Base-by-base conservation (phyloP, 192 early-diverging fungal genomes). In the Coemansia sp. region DNA sequence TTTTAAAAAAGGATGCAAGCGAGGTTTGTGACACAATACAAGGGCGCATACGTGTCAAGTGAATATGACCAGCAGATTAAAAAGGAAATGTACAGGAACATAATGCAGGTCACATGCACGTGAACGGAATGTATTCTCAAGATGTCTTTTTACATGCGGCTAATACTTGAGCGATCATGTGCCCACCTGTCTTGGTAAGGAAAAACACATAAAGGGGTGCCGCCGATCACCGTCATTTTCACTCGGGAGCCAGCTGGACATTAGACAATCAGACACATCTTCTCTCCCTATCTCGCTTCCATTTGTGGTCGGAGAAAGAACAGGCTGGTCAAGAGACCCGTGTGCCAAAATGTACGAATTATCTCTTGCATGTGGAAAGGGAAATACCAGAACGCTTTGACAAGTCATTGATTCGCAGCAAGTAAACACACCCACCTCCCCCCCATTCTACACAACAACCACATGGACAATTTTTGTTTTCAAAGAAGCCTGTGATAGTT, bases 291-390 rank as follows among this genome's bases (percentile, higher is more conserved):
- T 38, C 36, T 38, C n/a, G n/a, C n/a, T n/a, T n/a, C n/a, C n/a
- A n/a, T 38, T 9, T 15, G 54, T 14, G 34, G 54, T 10, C 10
- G 15, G 38, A 33, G 43, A 59, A 41, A 58, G 34, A n/a, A 36
- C 13, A 53, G 29, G 54, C 15, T 36, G 54, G 14, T 56, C 54
- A 56, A 56, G 54, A 56, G 54, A 56, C 33, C 54, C 29, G 8
- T 25, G 19, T n/a, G 57, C 34, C 45, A n/a, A 36, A 35, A 45
- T 52, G 48, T 41, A 50, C 59, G 49, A 67, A 61, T 57, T 67
- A 67, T 57, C 46, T 49, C 36, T 33, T 67, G 66, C 66, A 67
- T 67, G 35, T 38, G 38, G n/a, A 36, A 14, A 32, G 52, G 14
- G n/a, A n/a, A 61, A 15, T 36, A 36, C 19, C 33, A 56, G 22